Conservation (phyloP, 148 eudicot species). For the Arctostaphylos glauca region DNA sequence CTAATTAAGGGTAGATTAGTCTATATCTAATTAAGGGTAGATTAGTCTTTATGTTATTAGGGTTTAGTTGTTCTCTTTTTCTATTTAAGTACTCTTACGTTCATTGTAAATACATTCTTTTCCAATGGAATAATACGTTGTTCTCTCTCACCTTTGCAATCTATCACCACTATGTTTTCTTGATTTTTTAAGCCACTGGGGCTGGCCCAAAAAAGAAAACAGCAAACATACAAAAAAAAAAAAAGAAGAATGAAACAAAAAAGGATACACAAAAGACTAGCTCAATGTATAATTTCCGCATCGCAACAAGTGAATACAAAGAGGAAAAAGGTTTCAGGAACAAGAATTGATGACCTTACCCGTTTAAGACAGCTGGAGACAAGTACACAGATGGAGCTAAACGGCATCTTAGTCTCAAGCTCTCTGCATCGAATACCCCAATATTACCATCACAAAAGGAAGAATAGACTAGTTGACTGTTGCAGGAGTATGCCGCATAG, state of each 20-base stretch:
- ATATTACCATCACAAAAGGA: conserved; percentile 75
- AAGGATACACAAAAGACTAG: not conserved
- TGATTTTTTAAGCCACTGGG: not conserved
- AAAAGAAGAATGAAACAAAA: not conserved
- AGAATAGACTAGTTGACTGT: conserved; percentile 64
- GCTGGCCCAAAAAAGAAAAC: too few species aligned
- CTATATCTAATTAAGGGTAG: too few species aligned
- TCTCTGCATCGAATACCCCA: conserved; percentile 78
- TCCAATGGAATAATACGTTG: too few species aligned
- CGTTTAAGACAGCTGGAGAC: conserved; percentile 56
- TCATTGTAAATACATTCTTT: too few species aligned
- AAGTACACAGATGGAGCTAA: conserved; percentile 69
- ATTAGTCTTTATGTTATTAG: too few species aligned
- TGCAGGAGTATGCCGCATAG: conserved; percentile 75
- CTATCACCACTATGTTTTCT: not conserved
- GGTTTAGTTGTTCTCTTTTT: too few species aligned
- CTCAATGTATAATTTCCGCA: not conserved
- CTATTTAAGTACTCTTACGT: too few species aligned
- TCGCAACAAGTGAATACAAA: not conserved
- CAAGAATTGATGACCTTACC: conserved; percentile 36
- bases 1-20: too few species aligned
- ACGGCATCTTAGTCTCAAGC: conserved; percentile 68
- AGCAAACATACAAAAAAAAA: too few species aligned
- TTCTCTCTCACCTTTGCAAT: too few species aligned
- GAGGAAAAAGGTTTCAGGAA: not conserved